Percentiles rank a stretch among this genome's conserved stretches.
These are phyloP conservation scores for Ostreobium quekettii DNA, from an alignment of 139 green algal genomes.

Conservation along the genomic window DNA sequence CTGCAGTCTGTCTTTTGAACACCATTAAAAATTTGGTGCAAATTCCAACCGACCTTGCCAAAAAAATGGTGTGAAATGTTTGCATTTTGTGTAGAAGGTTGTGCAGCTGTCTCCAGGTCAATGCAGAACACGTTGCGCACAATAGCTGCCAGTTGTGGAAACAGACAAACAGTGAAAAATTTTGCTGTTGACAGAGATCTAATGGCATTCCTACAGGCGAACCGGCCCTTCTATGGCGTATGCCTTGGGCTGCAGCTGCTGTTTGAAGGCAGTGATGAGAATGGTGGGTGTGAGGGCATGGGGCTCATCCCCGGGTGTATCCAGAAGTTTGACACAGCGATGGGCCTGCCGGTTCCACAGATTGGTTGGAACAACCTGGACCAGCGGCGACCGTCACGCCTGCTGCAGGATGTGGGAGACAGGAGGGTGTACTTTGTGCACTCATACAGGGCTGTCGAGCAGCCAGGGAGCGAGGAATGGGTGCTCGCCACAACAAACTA, in stretches of 20 bases:
- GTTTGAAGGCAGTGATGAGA: constrained; percentile 95
- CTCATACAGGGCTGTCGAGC: constrained; percentile 72
- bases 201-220: too few relatives aligned
- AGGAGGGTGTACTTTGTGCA: constrained; percentile 96
- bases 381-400: constrained; percentile 24
- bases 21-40: too few relatives aligned
- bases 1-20: too few relatives aligned
- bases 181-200: too few relatives aligned
- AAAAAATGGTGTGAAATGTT: too few relatives aligned
- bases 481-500: constrained; percentile 85
- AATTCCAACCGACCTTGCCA: too few relatives aligned
- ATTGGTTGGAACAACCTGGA: constrained; percentile 94
- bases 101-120: too few relatives aligned
- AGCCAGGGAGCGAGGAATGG: constrained; percentile 76
- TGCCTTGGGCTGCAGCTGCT: constrained; percentile 96
- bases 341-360: constrained; percentile 86
- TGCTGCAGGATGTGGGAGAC: constrained; percentile 55
- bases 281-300: constrained; percentile 82
- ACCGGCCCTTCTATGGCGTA: constrained; percentile 90
- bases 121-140: too few relatives aligned
- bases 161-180: too few relatives aligned
- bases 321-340: constrained; percentile 54
- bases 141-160: too few relatives aligned
- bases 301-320: constrained; percentile 81
- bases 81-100: too few relatives aligned